A percentile compares a stretch with the other conserved stretches of the same genome.
Conservation (phyloP, 768 basidiomycete genomes). For the Leccinellum luteum region DNA sequence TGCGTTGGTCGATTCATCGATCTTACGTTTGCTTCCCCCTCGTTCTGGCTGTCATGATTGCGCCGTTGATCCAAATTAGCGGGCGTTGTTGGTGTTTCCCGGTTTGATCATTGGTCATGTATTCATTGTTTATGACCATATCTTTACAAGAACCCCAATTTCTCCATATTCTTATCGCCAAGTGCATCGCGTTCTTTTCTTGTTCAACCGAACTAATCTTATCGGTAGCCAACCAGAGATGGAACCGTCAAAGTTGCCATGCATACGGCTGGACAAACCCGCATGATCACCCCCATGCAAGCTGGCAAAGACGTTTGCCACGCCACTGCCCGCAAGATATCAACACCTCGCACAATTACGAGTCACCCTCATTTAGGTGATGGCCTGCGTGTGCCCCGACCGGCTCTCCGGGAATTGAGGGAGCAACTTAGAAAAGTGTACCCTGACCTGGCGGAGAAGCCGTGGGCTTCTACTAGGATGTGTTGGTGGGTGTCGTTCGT, state of each 20-base stretch:
- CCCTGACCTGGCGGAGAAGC: conserved; percentile 73
- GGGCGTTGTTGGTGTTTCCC: not conserved
- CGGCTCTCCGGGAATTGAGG: conserved; percentile 50
- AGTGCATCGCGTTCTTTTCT: not conserved
- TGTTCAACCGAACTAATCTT: not conserved
- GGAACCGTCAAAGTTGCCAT: conserved; percentile 77
- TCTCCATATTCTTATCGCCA: not conserved
- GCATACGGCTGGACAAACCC: conserved; percentile 71
- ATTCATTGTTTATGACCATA: not conserved
- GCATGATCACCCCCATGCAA: conserved; percentile 23
- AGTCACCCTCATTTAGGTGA: conserved; percentile 51
- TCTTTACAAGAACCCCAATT: not conserved
- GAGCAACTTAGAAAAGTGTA: conserved; percentile 55
- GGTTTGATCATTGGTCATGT: not conserved
- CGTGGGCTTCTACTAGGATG: conserved; percentile 70
- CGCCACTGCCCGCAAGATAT: conserved; percentile 39
- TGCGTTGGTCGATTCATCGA: not conserved
- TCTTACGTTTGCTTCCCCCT: not conserved
- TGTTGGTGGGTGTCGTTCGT: conserved; percentile 69
- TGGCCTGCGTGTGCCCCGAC: conserved; percentile 66
- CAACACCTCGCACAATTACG: conserved; percentile 72
- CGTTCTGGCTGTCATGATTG: not conserved
- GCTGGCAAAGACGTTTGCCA: not conserved
- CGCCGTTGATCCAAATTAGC: not conserved
- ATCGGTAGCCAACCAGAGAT: conserved; percentile 58